Conservation (phyloP, 1,284 basidiomycete species). For the Sporisorium reilianum region DNA sequence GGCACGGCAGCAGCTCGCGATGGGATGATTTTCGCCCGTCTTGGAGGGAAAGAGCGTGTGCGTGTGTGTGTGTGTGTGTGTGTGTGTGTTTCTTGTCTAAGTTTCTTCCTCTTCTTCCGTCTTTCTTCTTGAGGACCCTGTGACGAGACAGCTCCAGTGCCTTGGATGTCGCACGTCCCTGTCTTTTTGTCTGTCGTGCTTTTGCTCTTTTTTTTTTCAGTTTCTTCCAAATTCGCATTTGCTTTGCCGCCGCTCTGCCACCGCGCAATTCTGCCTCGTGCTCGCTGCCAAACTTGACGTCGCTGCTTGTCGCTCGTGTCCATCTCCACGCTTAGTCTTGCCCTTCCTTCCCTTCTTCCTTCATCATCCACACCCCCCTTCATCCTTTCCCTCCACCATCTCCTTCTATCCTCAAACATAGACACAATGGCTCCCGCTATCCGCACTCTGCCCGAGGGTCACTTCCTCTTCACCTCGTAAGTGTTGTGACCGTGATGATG, state of each 20-base stretch:
- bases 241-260: constrained; percentile 6
- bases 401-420: constrained; percentile 17
- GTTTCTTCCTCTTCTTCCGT: constrained; percentile 8
- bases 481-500: constrained; percentile 16
- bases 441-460: constrained; percentile 64
- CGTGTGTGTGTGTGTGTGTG: too few species aligned
- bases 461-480: constrained; percentile 69
- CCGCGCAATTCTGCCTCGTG: not conserved
- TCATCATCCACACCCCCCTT: constrained; percentile 5
- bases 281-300: constrained; percentile 11
- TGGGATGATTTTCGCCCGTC: constrained; percentile 31
- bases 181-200: constrained; percentile 9
- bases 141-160: constrained; percentile 23
- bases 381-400: constrained; percentile 11
- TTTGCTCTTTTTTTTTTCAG: not conserved
- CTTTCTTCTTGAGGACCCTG: constrained; percentile 15
- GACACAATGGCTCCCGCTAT: constrained; percentile 41
- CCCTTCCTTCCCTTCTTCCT: constrained; percentile 4
- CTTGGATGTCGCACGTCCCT: constrained; percentile 23
- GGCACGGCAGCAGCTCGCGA: constrained; percentile 1
- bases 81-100: constrained; percentile 4
- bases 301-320: not conserved
- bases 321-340: constrained; percentile 6
- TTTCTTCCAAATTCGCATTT: constrained; percentile 10
- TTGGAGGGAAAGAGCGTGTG: too few species aligned